phyloP scores from a whole-genome alignment of 345 rosid genomes.

The Hibiscus syriacus region DNA sequence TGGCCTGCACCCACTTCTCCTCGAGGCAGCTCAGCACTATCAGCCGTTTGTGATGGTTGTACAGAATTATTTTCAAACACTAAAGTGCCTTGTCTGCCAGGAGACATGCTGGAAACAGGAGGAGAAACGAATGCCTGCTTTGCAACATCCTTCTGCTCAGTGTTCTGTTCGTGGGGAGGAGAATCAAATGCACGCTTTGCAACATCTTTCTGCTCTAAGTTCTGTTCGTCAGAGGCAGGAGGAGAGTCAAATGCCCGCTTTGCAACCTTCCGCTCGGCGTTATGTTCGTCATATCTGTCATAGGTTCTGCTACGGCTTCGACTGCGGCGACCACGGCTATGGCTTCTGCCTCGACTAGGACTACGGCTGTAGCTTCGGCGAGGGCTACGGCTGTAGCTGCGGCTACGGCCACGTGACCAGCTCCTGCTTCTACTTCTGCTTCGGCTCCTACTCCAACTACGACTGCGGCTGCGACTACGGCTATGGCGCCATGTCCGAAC shows the following conservation, averaged over 20 bases:
- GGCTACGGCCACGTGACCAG: slow-evolving; percentile 30
- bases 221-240: slow-evolving; percentile 17
- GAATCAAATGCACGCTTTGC: slow-evolving; percentile 16
- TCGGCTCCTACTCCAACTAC: slow-evolving; percentile 15
- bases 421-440: slow-evolving; percentile 24
- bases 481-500: slow-evolving; percentile 48
- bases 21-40: slow-evolving; percentile 12
- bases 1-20: slow-evolving; percentile 10
- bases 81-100: slow-evolving; percentile 12
- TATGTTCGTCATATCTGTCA: slow-evolving; percentile 36
- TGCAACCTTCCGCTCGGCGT: slow-evolving; percentile 19
- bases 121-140: slow-evolving; percentile 16
- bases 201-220: slow-evolving; percentile 18
- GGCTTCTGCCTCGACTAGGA: slow-evolving; percentile 23
- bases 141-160: slow-evolving; percentile 19
- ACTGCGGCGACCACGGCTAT: no score
- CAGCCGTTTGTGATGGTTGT: slow-evolving; percentile 1
- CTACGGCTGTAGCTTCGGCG: slow-evolving; percentile 30
- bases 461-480: slow-evolving; percentile 38
- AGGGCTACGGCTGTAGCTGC: slow-evolving; percentile 27
- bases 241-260: slow-evolving; percentile 20
- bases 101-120: not conserved
- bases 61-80: slow-evolving; percentile 12
- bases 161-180: slow-evolving; percentile 17
- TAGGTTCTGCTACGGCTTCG: no score